Percentiles rank a stretch among this genome's conserved stretches.
These are phyloP conservation scores for Durotheca rogersii DNA, from an alignment of 495 filamentous ascomycete genomes.

Conservation along the genomic window DNA sequence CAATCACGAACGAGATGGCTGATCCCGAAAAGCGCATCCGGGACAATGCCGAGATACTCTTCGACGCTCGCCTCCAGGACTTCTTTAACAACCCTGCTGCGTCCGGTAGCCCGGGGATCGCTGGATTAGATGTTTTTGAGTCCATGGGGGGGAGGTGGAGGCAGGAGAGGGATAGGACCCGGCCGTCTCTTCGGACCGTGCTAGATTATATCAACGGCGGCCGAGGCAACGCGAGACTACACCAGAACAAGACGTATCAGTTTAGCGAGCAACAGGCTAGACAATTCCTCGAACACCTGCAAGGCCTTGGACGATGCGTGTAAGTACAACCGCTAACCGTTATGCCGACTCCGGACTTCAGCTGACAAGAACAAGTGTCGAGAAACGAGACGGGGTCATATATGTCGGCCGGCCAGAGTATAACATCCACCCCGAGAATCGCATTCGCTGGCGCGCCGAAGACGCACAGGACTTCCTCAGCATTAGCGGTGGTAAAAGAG, in stretches of 20 bases:
- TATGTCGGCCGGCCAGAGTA: constrained; percentile 23
- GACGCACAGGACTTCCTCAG: neutral
- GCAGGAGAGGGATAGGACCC: neutral
- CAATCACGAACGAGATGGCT: constrained; percentile 20
- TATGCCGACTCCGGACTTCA: neutral
- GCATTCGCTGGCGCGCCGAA: constrained; percentile 28
- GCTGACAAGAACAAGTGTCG: constrained; percentile 22
- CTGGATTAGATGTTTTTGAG: constrained; percentile 9
- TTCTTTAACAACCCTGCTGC: constrained; percentile 18
- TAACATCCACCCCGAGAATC: constrained; percentile 30
- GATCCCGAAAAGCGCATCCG: constrained; percentile 11
- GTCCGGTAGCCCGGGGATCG: constrained; percentile 8
- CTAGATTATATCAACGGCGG: constrained; percentile 33
- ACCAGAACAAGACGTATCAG: constrained; percentile 33
- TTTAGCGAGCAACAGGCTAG: constrained; percentile 22
- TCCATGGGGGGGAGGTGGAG: neutral
- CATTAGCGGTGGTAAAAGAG: neutral
- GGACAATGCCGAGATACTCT: constrained; percentile 27
- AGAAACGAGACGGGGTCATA: neutral
- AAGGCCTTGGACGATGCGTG: constrained; percentile 14
- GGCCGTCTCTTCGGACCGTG: constrained; percentile 8
- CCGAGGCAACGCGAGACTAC: constrained; percentile 1
- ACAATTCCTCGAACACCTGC: neutral
- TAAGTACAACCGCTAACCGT: constrained; percentile 21
- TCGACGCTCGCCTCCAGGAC: constrained; percentile 28